Conservation (phyloP, 2,329 filamentous ascomycete species). For the Dactylellina drechsleri region DNA sequence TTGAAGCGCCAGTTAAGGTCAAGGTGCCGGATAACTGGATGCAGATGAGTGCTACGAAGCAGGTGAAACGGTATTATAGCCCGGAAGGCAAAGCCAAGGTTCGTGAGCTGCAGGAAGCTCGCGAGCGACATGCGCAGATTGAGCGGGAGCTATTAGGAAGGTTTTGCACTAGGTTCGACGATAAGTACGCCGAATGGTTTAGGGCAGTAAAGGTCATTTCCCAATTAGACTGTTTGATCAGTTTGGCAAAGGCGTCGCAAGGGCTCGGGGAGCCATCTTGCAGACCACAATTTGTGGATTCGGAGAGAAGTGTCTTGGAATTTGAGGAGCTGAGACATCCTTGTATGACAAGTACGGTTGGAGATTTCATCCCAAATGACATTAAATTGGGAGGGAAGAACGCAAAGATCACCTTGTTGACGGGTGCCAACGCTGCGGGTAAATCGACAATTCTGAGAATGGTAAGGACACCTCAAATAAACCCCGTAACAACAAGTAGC, state of each 20-base stretch:
- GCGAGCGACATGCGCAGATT: constrained; percentile 91
- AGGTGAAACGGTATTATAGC: constrained; percentile 94
- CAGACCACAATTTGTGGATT: constrained; percentile 85
- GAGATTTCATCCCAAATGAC: constrained; percentile 97
- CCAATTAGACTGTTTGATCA: constrained; percentile 93
- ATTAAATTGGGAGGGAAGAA: constrained; percentile 82
- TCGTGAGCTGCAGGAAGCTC: constrained; percentile 87
- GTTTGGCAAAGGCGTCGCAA: constrained; percentile 86
- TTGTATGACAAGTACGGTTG: constrained; percentile 83
- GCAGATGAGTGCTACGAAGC: constrained; percentile 93
- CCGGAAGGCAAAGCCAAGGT: constrained; percentile 83
- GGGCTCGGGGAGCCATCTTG: constrained; percentile 87
- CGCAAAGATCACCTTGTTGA: constrained; percentile 88
- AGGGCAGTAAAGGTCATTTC: constrained; percentile 88
- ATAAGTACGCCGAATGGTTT: constrained; percentile 85
- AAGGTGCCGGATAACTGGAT: constrained; percentile 85
- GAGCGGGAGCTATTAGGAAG: constrained; percentile 84
- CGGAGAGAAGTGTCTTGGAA: constrained; percentile 85
- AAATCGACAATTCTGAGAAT: constrained; percentile 97
- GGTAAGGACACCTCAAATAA: constrained; percentile 67
- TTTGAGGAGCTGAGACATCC: constrained; percentile 93
- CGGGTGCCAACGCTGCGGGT: constrained; percentile 94
- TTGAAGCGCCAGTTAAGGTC: constrained; percentile 89
- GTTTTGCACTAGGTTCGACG: constrained; percentile 88
- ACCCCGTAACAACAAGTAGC: neutral